Conservation (phyloP, 306 rosid genomes). For the Hippophae tibetana region DNA sequence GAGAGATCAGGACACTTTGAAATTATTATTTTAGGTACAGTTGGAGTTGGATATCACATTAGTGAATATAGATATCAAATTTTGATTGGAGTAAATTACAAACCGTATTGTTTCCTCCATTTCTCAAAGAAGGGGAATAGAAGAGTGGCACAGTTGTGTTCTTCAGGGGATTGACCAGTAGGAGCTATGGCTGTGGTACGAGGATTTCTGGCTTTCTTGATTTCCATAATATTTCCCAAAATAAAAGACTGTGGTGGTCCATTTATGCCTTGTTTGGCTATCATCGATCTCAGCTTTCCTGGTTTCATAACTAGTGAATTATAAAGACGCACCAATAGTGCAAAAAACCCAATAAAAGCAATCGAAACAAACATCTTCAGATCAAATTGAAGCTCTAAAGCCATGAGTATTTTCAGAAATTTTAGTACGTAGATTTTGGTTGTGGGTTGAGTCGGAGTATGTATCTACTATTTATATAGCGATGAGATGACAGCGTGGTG, state of each 20-base stretch:
- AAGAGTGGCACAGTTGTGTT: slow-evolving; percentile 4
- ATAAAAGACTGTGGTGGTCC: slow-evolving; percentile 38
- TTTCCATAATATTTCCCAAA: neutral
- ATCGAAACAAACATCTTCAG: neutral
- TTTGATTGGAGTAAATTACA: neutral
- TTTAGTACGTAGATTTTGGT: no score
- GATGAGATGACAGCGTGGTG: no score
- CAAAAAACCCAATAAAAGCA: neutral
- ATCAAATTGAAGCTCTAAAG: neutral
- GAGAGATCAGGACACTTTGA: no score
- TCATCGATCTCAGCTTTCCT: slow-evolving; percentile 17
- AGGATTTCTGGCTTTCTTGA: slow-evolving; percentile 8
- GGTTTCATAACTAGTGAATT: slow-evolving; percentile 18
- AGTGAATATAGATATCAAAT: no score
- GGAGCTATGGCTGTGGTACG: neutral
- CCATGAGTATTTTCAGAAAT: neutral
- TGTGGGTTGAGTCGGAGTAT: no score
- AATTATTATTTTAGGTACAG: no score
- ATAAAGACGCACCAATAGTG: slow-evolving; percentile 12
- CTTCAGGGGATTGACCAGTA: neutral
- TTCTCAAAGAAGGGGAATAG: slow-evolving; percentile 24
- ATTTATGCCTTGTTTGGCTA: slow-evolving; percentile 34
- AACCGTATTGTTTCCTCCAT: slow-evolving; percentile 33
- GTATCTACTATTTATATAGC: no score
- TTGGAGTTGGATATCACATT: no score